phyloP scores from a whole-genome alignment of 176 grass and related monocot species.

The Themeda triandra region DNA sequence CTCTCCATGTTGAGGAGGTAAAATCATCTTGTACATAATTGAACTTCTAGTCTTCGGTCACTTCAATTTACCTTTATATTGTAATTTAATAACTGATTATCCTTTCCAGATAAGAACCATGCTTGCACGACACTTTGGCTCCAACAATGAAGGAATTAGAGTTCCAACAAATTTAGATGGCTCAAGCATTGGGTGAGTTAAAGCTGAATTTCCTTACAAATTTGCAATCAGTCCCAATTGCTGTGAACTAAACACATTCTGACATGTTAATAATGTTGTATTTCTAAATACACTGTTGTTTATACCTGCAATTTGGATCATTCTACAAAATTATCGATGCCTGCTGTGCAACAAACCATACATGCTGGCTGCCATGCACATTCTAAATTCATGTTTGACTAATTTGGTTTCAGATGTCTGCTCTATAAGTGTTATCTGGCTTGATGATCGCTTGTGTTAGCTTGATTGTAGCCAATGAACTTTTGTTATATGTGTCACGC shows the following conservation, averaged over 20 bases:
- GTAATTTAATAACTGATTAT: too few species aligned
- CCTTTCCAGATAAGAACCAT: not conserved
- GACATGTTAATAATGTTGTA: too few species aligned
- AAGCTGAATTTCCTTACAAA: not conserved
- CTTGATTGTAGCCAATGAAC: not conserved
- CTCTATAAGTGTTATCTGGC: too few species aligned
- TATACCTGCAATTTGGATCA: too few species aligned
- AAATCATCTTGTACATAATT: not conserved
- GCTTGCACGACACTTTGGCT: not conserved
- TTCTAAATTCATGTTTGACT: too few species aligned
- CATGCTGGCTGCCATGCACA: too few species aligned
- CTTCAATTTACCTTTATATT: too few species aligned
- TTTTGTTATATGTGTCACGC: not conserved
- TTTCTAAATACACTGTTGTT: too few species aligned
- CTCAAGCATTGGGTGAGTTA: not conserved
- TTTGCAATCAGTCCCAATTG: not conserved
- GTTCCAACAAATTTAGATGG: not conserved
- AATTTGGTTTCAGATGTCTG: too few species aligned
- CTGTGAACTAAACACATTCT: not conserved
- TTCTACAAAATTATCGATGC: too few species aligned
- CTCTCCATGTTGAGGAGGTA: not conserved
- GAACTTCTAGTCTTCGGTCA: too few species aligned
- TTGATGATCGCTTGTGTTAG: not conserved
- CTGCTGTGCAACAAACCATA: too few species aligned
- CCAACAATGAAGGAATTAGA: not conserved